Conservation (phyloP, 1,284 basidiomycete species). For the Cutaneotrichosporon sp. region DNA sequence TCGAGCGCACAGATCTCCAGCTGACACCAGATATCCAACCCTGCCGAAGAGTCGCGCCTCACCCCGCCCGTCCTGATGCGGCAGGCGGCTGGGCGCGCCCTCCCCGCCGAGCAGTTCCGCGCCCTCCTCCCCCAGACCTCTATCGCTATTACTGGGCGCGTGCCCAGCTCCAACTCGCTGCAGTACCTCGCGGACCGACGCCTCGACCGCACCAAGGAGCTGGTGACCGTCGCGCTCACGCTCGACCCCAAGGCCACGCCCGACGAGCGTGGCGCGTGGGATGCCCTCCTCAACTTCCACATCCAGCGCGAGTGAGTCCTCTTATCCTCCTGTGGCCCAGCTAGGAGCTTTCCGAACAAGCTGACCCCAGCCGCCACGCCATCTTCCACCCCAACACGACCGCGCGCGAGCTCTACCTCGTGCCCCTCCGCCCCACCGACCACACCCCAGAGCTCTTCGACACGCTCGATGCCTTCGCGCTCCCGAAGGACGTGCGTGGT, state of each 20-base stretch:
- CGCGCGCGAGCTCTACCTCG: conserved; percentile 83
- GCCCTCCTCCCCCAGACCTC: conserved; percentile 35
- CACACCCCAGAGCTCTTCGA: conserved; percentile 61
- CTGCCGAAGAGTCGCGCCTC: conserved; percentile 24
- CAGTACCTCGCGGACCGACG: conserved; percentile 74
- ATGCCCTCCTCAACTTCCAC: conserved; percentile 68
- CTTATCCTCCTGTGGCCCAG: background rate
- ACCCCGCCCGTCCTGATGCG: conserved; percentile 29
- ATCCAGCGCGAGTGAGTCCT: conserved; percentile 69
- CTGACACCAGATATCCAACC: conserved; percentile 32
- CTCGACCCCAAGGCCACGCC: conserved; percentile 54
- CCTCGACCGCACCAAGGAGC: conserved; percentile 73
- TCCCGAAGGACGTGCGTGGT: conserved; percentile 62
- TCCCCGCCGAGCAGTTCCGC: conserved; percentile 22
- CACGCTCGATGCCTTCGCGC: conserved; percentile 72
- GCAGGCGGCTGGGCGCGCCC: conserved; percentile 18
- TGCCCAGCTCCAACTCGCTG: conserved; percentile 69
- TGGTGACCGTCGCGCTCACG: conserved; percentile 71
- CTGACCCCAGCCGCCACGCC: conserved; percentile 70
- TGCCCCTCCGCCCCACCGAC: conserved; percentile 70
- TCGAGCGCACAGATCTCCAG: no score
- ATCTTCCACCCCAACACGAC: conserved; percentile 79
- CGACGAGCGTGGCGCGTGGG: conserved; percentile 60
- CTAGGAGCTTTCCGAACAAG: background rate
- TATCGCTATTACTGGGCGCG: conserved; percentile 62